Evolutionary conservation across 768 basidiomycete species (phyloP).

Genomic region (Boletus sp.): DNA sequence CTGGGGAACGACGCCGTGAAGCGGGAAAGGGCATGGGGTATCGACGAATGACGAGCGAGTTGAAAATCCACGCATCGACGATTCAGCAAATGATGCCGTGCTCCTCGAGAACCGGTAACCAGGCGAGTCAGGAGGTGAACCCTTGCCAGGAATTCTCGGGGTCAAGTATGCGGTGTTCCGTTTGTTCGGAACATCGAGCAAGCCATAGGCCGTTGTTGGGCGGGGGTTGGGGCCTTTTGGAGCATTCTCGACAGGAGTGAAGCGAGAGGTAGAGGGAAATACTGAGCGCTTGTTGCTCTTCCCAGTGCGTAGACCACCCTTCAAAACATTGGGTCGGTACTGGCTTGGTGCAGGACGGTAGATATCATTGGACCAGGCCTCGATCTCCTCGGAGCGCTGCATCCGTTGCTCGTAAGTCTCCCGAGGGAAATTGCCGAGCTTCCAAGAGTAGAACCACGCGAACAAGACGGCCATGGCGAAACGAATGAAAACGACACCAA

Average conservation of each 20-base stretch:
- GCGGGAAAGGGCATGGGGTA: constrained; percentile 88
- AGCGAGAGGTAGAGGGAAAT: constrained; percentile 67
- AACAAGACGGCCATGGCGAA: constrained; percentile 97
- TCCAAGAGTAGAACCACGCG: constrained; percentile 97
- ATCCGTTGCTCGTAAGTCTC: constrained; percentile 93
- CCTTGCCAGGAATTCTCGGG: constrained; percentile 40
- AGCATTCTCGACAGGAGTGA: constrained; percentile 68
- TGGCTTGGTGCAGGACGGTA: constrained; percentile 89
- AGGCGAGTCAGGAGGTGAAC: constrained; percentile 71
- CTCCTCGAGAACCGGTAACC: constrained; percentile 72
- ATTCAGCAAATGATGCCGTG: constrained; percentile 69
- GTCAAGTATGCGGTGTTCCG: constrained; percentile 52
- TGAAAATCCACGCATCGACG: constrained; percentile 24
- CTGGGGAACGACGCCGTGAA: constrained; percentile 87
- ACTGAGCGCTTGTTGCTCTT: constrained; percentile 54
- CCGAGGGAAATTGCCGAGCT: constrained; percentile 86
- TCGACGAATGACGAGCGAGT: constrained; percentile 56
- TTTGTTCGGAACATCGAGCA: constrained; percentile 63
- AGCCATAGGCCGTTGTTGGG: constrained; percentile 62
- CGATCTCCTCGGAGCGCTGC: constrained; percentile 86
- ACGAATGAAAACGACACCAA: constrained; percentile 92
- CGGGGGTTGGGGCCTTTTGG: constrained; percentile 50
- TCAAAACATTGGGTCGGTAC: constrained; percentile 85
- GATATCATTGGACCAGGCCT: constrained; percentile 95
- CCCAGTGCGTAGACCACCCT: constrained; percentile 54